phyloP scores from a whole-genome alignment of 2,329 filamentous ascomycete genomes.

The Phymatotrichopsis omnivora region DNA sequence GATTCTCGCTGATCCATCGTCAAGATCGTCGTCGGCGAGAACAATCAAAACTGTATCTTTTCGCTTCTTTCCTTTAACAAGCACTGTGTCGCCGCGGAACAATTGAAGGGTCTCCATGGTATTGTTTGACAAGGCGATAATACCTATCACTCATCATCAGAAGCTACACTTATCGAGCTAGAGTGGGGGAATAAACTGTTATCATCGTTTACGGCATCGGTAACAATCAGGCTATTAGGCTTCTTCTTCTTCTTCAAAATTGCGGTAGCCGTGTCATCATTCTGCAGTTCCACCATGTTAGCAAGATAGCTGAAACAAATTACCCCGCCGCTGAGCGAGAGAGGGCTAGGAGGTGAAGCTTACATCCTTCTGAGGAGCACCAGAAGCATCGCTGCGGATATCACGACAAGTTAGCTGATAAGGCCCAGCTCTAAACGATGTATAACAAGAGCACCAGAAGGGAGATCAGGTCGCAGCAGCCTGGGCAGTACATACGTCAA shows the following conservation, averaged over 20 bases:
- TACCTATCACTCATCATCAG: conserved; percentile 41
- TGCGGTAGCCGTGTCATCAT: conserved; percentile 85
- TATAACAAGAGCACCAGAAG: conserved; percentile 9
- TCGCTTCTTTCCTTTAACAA: conserved; percentile 98
- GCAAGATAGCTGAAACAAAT: conserved; percentile 29
- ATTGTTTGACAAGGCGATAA: conserved; percentile 94
- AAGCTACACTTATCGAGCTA: too few relatives aligned
- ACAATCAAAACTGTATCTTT: conserved; percentile 98
- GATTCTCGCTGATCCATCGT: conserved; percentile 93
- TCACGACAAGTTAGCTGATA: conserved; percentile 36
- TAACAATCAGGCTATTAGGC: conserved; percentile 97
- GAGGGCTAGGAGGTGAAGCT: conserved; percentile 34
- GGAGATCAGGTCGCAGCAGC: conserved; percentile 16
- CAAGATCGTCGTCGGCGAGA: conserved; percentile 90
- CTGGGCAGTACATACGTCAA: conserved; percentile 52
- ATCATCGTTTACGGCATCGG: conserved; percentile 97
- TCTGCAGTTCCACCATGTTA: conserved; percentile 41
- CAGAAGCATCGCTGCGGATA: conserved; percentile 65
- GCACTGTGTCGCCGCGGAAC: conserved; percentile 95
- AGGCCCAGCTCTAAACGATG: too few relatives aligned
- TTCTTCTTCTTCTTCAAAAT: conserved; percentile 99
- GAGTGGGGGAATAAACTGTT: conserved; percentile 53
- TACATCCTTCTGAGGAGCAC: conserved; percentile 77
- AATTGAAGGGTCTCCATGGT: conserved; percentile 98
- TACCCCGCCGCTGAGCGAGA: conserved; percentile 9